Conservation (phyloP, 2,329 filamentous ascomycete genomes). For the Aspergillus ochraceus region DNA sequence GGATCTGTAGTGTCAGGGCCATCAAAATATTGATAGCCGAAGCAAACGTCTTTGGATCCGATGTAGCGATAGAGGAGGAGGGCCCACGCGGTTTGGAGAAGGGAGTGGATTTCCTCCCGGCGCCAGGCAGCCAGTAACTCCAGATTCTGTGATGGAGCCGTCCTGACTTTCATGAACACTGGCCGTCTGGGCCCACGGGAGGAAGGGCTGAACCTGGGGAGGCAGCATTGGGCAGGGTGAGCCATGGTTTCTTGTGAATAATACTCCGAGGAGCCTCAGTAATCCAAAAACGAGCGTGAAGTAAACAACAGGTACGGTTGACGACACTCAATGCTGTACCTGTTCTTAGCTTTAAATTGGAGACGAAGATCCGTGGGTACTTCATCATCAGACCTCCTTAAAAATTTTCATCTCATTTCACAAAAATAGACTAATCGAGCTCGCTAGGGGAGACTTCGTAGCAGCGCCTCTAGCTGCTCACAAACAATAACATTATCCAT, state of each 20-base stretch:
- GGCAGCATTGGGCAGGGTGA: conserved; percentile 33
- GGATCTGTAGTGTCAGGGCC: conserved; percentile 19
- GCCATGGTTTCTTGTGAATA: conserved; percentile 23
- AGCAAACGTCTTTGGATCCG: conserved; percentile 49
- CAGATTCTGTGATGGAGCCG: conserved; percentile 28
- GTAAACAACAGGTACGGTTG: not conserved
- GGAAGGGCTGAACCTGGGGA: conserved; percentile 35
- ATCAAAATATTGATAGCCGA: conserved; percentile 42
- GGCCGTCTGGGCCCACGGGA: conserved; percentile 32
- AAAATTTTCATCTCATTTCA: conserved; percentile 1
- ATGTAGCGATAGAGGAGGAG: conserved; percentile 48
- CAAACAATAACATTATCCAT: conserved; percentile 2
- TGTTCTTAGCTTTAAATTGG: conserved; percentile 14
- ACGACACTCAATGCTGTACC: conserved; percentile 2
- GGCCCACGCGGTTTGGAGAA: conserved; percentile 48
- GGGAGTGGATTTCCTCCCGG: conserved; percentile 23
- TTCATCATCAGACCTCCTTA: conserved; percentile 5
- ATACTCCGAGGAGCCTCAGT: conserved; percentile 2
- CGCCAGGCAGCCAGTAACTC: conserved; percentile 34
- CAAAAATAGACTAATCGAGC: conserved; percentile 15
- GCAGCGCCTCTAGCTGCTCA: conserved; percentile 4
- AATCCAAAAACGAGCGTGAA: not conserved
- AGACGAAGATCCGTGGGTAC: not conserved
- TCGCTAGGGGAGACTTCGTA: conserved; percentile 9
- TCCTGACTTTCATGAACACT: conserved; percentile 35